Evolutionary conservation across 2,329 filamentous ascomycete species (phyloP).

Genomic region (Stagonosporopsis rhizophila): DNA sequence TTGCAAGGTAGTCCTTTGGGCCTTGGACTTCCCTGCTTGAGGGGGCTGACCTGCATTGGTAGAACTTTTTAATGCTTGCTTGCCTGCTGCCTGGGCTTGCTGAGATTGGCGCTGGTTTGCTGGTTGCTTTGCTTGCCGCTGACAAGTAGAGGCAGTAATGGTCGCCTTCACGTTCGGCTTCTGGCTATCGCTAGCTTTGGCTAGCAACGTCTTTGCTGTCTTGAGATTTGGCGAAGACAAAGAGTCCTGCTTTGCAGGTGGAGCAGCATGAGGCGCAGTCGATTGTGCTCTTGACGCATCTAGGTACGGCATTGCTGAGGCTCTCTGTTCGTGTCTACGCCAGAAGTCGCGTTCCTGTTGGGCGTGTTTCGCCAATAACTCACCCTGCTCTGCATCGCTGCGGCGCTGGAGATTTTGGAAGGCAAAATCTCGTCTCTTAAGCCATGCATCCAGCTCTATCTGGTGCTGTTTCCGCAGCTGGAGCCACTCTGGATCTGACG

Average conservation of each 20-base stretch:
- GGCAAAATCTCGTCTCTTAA: not conserved
- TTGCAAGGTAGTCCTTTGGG: not conserved
- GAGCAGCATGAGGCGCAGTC: not conserved
- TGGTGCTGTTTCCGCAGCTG: constrained; percentile 1
- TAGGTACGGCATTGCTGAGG: not conserved
- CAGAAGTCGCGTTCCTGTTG: constrained; percentile 5
- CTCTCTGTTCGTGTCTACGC: not conserved
- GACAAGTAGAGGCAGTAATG: not conserved
- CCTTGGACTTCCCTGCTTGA: not conserved
- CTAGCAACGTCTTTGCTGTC: no score
- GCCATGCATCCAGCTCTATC: not conserved
- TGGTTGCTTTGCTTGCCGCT: not conserved
- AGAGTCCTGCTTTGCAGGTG: not conserved
- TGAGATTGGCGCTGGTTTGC: not conserved
- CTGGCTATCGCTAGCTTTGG: no score
- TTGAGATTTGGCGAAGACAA: not conserved
- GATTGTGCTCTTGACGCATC: not conserved
- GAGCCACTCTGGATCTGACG: constrained; percentile 1
- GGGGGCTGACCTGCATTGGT: not conserved
- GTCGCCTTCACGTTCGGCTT: no score
- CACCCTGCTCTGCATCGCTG: not conserved
- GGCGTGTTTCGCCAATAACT: constrained; percentile 1
- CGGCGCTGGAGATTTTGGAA: not conserved
- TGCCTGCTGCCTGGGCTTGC: not conserved
- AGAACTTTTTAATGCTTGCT: not conserved